phyloP scores from a whole-genome alignment of 768 basidiomycete genomes.

The Macrolepiota fuliginosa region DNA sequence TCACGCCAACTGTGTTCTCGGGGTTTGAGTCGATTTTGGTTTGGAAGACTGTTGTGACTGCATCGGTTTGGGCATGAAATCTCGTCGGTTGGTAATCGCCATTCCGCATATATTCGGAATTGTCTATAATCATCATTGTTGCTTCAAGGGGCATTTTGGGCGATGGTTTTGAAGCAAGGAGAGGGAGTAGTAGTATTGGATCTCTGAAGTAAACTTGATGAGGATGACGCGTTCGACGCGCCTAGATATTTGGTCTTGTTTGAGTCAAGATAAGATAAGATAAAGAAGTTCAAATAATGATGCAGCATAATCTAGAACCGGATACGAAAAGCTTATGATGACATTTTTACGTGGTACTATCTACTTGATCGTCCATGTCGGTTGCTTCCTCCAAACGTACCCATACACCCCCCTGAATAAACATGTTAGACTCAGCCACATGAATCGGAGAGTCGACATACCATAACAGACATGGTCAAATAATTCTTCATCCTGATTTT shows the following conservation, averaged over 20 bases:
- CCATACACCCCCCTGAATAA: constrained; percentile 26
- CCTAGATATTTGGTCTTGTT: constrained; percentile 10
- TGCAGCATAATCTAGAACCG: no score
- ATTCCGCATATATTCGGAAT: constrained; percentile 96
- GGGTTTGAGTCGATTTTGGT: constrained; percentile 96
- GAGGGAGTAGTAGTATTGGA: constrained; percentile 4
- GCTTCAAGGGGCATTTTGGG: constrained; percentile 92
- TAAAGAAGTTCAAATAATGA: not conserved
- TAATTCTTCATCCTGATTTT: constrained; percentile 43
- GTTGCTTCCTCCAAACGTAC: constrained; percentile 23
- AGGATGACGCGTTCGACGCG: constrained; percentile 10
- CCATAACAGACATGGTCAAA: constrained; percentile 46
- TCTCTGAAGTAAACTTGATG: constrained; percentile 1
- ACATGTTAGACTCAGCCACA: not conserved
- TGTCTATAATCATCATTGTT: constrained; percentile 97
- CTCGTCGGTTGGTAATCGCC: constrained; percentile 87
- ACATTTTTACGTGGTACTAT: not conserved
- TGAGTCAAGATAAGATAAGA: constrained; percentile 2
- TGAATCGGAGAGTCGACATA: not conserved
- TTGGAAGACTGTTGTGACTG: constrained; percentile 85
- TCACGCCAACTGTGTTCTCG: constrained; percentile 95
- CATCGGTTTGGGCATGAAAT: constrained; percentile 89
- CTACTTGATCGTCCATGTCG: not conserved
- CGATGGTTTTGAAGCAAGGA: constrained; percentile 6
- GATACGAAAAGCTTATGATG: not conserved